A percentile compares a stretch with the other conserved stretches of the same genome.
Evolutionary conservation across 2,329 filamentous ascomycete genomes (phyloP).

Genomic region (Fonsecaea pedrosoi): DNA sequence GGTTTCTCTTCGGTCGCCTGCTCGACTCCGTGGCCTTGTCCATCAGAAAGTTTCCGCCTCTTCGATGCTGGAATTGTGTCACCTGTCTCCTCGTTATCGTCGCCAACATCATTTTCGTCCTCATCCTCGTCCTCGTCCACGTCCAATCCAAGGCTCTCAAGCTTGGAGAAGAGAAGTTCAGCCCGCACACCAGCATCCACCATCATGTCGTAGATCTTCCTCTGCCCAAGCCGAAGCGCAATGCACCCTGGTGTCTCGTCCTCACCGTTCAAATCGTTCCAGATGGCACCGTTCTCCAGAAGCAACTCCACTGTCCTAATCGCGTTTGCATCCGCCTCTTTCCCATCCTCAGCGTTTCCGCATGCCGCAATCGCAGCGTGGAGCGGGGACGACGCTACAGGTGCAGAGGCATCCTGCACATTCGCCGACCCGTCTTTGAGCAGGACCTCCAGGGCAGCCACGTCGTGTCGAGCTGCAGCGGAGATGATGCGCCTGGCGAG

Average conservation of each 20-base stretch:
- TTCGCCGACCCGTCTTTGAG: slow-evolving; percentile 18
- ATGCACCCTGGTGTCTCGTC: slow-evolving; percentile 19
- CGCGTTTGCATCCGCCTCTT: slow-evolving; percentile 9
- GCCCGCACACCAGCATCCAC: slow-evolving; percentile 16
- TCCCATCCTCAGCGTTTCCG: slow-evolving; percentile 8
- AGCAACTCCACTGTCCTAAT: slow-evolving; percentile 14
- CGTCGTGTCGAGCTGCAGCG: slow-evolving; percentile 19
- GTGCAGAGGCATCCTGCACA: slow-evolving; percentile 6
- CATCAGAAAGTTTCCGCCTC: slow-evolving; percentile 12
- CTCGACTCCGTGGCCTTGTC: background rate
- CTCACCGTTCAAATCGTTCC: slow-evolving; percentile 17
- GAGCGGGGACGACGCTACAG: slow-evolving; percentile 10
- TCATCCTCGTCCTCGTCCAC: background rate
- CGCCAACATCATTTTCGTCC: background rate
- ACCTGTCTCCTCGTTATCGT: background rate
- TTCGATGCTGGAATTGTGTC: slow-evolving; percentile 3
- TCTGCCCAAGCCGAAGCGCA: slow-evolving; percentile 11
- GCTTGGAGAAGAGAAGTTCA: slow-evolving; percentile 18
- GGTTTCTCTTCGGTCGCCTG: slow-evolving; percentile 7
- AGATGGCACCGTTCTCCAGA: slow-evolving; percentile 17
- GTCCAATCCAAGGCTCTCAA: slow-evolving; percentile 13
- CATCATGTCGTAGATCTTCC: slow-evolving; percentile 21
- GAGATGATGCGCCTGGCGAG: slow-evolving; percentile 18
- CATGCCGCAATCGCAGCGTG: slow-evolving; percentile 13
- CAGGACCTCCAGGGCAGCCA: slow-evolving; percentile 10